A percentile compares a stretch with the other conserved stretches of the same genome.
Evolutionary conservation across 2,329 filamentous ascomycete species (phyloP).

Genomic region (Elsinoe batatas): DNA sequence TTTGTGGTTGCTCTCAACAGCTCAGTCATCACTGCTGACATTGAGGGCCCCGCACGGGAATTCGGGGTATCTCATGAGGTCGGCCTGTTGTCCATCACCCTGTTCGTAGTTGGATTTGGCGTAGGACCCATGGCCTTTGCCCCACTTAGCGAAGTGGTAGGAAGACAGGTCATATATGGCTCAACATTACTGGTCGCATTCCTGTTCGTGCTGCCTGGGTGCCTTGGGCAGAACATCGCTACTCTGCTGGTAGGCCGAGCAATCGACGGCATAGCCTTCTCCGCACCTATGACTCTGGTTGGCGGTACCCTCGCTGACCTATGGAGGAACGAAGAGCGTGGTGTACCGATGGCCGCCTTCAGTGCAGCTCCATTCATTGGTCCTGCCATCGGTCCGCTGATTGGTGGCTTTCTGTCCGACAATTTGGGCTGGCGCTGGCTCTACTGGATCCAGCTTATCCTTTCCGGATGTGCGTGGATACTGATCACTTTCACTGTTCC

Average conservation of each 20-base stretch:
- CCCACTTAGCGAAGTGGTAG: slow-evolving; percentile 65
- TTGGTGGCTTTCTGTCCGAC: slow-evolving; percentile 67
- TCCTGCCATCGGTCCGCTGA: slow-evolving; percentile 55
- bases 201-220: slow-evolving; percentile 71
- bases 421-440: slow-evolving; percentile 68
- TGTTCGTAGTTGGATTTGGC: slow-evolving; percentile 77
- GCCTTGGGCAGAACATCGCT: slow-evolving; percentile 62
- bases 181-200: slow-evolving; percentile 60
- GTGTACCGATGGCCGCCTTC: slow-evolving; percentile 80
- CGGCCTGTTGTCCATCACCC: slow-evolving; percentile 57
- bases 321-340: slow-evolving; percentile 76
- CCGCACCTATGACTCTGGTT: slow-evolving; percentile 76
- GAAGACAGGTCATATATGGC: slow-evolving; percentile 60
- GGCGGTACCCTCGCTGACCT: slow-evolving; percentile 74
- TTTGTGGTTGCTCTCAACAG: slow-evolving; percentile 45
- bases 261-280: slow-evolving; percentile 76
- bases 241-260: slow-evolving; percentile 67
- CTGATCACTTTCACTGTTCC: slow-evolving; percentile 81
- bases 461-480: slow-evolving; percentile 59
- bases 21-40: slow-evolving; percentile 67
- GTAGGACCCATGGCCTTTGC: slow-evolving; percentile 68
- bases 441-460: slow-evolving; percentile 78
- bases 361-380: slow-evolving; percentile 74
- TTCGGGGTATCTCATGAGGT: slow-evolving; percentile 66
- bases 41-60: slow-evolving; percentile 51